Evolutionary conservation across 768 basidiomycete species (phyloP), one percentile per base, ranked within the genome.

Genomic region (Brasilioporus rufonigricans): DNA sequence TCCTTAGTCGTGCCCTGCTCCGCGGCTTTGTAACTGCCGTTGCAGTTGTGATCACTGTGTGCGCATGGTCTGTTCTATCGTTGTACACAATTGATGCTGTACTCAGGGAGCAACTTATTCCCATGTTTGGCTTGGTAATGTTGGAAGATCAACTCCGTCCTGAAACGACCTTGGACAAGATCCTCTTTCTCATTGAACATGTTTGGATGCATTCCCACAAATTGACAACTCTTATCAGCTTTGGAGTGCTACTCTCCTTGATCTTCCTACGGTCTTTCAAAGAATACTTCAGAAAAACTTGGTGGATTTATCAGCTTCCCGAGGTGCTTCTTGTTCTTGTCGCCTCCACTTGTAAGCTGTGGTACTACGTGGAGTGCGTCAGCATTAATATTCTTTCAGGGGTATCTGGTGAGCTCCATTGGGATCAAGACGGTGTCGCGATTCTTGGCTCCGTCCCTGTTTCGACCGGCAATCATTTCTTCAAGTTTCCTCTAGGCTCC

Each of bases 321-420:
- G 95, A 98, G 70, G 93, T 99, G 14, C 77, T 99, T 32, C 66
- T 98, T 8, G 86, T 93, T 23, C 95, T 98, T 3, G 81, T 92
- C 3, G 70, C 82, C 2, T 89, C 92, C 0, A 98, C 93, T 3
- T 61, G 93, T 96, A 66, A 62, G 85, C 74, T 36, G 19, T 23
- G 10, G 31, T 8, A 23, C 31, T 39, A 36, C 2, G 8, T 45
- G 12, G 38, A 13, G 3, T 54, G 3, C 5, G 18, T 24, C 16
- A 36, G 19, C 10, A 44, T 19, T 50, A 19, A 40, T 40, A 53
- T 24, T 47, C 41, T 40, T 49, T 3, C 58, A 95, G 91, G 86
- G 41, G 59, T 95, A 29, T 90, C 82, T n/a, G 74, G 79, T 12
- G 59, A 83, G 57, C 80, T 91, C 48, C 65, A 73, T 33, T 96